Evolutionary conservation across 176 grass and related monocot species (phyloP), one percentile per base, ranked within the genome.

Genomic region (Saccharum spontaneum): DNA sequence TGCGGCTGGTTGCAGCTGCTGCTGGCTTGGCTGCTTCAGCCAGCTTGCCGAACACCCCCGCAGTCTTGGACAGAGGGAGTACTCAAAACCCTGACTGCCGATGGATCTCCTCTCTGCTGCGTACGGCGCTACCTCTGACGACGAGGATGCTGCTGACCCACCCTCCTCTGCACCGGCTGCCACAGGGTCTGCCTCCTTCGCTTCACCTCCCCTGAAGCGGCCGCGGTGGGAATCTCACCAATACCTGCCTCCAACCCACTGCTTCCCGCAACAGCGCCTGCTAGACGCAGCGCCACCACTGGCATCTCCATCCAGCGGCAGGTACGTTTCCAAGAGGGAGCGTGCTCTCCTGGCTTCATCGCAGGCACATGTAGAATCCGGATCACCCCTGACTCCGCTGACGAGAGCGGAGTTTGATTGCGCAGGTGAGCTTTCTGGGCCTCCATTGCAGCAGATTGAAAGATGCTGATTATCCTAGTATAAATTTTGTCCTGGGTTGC

Each of bases 291-390:
- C 48, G 4, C 61, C 22, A 8, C 84, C 62, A 38, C 70, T 39
- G 46, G 54, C 61, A 20, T 31, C 45, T 5, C 13, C 44, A n/a
- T 48, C 49, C 8, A 34, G 65, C 46, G 82, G 92, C 12, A 87
- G 90, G 80, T 98, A 98, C 68, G 44, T 98, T 36, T 95, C 95
- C 20, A 98, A 98, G 87, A 95, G 95, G 85, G 92, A 89, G 79
- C 84, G 87, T 2, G 78, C 84, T 44, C 77, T 91, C n/a, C 68
- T 89, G n/a, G 82, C 87, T 4, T 65, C 83, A 30, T 85, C 55
- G 26, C 31, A 24, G 16, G 52, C 63, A 70, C 52, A 85, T 39
- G n/a, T 39, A 44, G 61, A 84, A 10, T 69, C 62, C 5, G 7
- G 52, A 1, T 79, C 31, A 37, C 16, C 39, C 18, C 39, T 40